Base-by-base conservation (phyloP, 805 yeast genomes). In the Candida awuae region DNA sequence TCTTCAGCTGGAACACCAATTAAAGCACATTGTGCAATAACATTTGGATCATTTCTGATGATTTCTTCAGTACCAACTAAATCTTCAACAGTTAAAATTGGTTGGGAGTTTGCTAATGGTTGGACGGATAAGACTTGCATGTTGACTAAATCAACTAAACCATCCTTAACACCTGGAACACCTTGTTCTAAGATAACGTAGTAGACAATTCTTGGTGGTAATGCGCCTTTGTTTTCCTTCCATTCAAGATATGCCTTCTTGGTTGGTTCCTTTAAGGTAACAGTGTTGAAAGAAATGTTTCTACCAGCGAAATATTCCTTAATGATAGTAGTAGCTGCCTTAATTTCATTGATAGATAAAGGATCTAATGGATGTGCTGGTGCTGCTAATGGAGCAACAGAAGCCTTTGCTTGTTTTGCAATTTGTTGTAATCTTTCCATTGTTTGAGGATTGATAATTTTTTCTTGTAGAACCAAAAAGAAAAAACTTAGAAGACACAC, bases 341-440 rank as follows among this genome's bases (percentile, higher is more conserved):
- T 66, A 55, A 82, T 77, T 63, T 82, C 90, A 38, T 55, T 71
- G 19, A 73, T 68, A 34, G 80, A 62, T 46, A 82, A 70, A 9
- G 88, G 90, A 62, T 82, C 88, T 55, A 80, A 65, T 13, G 85
- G 85, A 59, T 79, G 83, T 13, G 64, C 63, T 43, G 83, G 80
- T 4, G 66, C 55, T 36, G 77, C 63, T 34, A 80, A 80, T 20
- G 79, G 66, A 26, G 67, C 61, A 38, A 61, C 58, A 28, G 79
- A 65, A 29, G 80, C 75, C 14, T 77, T 70, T 31, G 82, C 66
- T 56, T 77, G 84, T 29, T 67, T 55, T 32, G 82, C 80, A 41
- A 77, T 67, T 63, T 77, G 83, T 51, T 68, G 70, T 53, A 77
- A 67, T 65, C 84, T 75, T 61, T 77, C 80, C 84, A 77, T 77